Conservation (phyloP, 2,329 filamentous ascomycete species). For the Fusarium nurragi region DNA sequence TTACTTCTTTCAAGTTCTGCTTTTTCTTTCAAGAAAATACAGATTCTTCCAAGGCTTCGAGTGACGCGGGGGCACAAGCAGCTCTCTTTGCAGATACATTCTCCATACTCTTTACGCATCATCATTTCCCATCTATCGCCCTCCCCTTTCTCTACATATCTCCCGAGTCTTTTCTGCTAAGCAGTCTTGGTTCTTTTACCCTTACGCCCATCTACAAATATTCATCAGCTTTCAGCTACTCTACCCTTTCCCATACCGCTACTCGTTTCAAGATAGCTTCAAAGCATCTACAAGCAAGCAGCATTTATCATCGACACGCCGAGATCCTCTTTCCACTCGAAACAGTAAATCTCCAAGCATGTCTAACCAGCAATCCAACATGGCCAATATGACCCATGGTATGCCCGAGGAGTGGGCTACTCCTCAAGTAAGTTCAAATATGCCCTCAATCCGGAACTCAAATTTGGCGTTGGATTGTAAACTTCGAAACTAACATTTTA, state of each 20-base stretch:
- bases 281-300: constrained; percentile 1
- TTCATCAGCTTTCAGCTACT: neutral
- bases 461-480: too few species aligned
- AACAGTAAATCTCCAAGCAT: constrained; percentile 4
- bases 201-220: neutral
- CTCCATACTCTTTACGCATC: neutral
- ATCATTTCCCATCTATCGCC: neutral
- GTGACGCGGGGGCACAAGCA: neutral
- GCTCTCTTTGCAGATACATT: neutral
- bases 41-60: neutral
- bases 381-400: neutral
- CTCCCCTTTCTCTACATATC: neutral
- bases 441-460: neutral
- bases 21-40: neutral
- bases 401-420: neutral
- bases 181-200: constrained; percentile 5
- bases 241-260: neutral
- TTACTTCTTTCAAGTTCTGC: neutral
- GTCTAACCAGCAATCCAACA: neutral
- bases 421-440: constrained; percentile 6
- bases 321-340: neutral
- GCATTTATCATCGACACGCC: neutral
- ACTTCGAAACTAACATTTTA: constrained; percentile 9
- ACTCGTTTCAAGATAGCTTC: constrained; percentile 1
- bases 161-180: neutral